Conservation (phyloP, 2,329 filamentous ascomycete species). For the Arthrobotrys pseudoclavata region DNA sequence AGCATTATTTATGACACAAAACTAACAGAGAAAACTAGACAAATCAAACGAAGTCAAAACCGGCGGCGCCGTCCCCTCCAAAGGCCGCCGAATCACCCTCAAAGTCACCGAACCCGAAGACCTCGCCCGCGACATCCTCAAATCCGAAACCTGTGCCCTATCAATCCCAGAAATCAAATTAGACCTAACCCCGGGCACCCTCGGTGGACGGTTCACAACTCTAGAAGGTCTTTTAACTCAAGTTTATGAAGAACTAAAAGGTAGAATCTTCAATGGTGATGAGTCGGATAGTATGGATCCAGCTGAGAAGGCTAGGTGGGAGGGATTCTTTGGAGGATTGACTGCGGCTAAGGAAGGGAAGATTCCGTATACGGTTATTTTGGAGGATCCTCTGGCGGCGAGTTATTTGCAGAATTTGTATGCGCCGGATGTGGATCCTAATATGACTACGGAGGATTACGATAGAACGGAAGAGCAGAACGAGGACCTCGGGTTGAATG, state of each 20-base stretch:
- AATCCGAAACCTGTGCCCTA: conserved; percentile 91
- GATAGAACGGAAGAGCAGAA: conserved; percentile 90
- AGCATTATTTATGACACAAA: neutral
- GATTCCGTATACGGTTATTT: conserved; percentile 82
- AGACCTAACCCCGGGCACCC: conserved; percentile 89
- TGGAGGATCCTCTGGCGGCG: conserved; percentile 89
- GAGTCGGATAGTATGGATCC: conserved; percentile 77
- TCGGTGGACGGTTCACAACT: conserved; percentile 96
- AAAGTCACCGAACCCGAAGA: conserved; percentile 78
- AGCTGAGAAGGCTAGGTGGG: conserved; percentile 80
- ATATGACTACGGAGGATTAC: conserved; percentile 86
- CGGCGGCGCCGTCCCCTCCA: conserved; percentile 88
- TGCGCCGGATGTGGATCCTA: conserved; percentile 83
- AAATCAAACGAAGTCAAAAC: conserved; percentile 98
- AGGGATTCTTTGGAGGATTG: conserved; percentile 82
- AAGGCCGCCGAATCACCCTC: conserved; percentile 86
- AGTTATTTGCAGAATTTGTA: conserved; percentile 92
- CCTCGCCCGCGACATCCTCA: conserved; percentile 91
- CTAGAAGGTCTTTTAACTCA: conserved; percentile 94
- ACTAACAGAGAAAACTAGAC: conserved; percentile 67
- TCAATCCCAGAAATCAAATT: conserved; percentile 89
- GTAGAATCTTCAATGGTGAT: conserved; percentile 78
- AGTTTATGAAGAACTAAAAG: conserved; percentile 87
- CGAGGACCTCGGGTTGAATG: conserved; percentile 88
- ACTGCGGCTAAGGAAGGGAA: conserved; percentile 83